Base-by-base conservation (phyloP, 2,329 filamentous ascomycete species). In the Ceratocystis diversiconidia region DNA sequence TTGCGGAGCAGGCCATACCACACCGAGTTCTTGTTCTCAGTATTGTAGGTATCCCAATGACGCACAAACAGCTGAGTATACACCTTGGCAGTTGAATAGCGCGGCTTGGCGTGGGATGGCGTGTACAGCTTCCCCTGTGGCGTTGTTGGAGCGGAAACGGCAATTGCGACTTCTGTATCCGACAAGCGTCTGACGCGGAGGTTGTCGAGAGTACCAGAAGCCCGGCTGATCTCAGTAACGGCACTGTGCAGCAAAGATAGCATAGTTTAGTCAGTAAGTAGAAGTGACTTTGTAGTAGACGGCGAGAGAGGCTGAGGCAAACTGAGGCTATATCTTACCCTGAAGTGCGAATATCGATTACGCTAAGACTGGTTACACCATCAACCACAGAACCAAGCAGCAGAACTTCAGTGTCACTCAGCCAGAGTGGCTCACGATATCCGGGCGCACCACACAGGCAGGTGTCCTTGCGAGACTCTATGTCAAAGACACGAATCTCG, bases 31-130 rank as follows among this genome's bases (percentile, higher is more conserved):
- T 81, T 84, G 71, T 89, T 85, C 59, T 85, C 81, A 0, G 82
- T 84, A 30, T 85, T 78, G 75, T 87, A 95, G n/a, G 80, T 75
- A 72, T 95, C 89, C 90, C 90, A 95, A 71, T 95, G 89, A 15
- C 90, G 83, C 32, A 89, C 88, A 71, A 89, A 94, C 30, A 92
- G 82, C 61, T 82, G 83, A 22, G 83, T 84, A 74, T 94, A 94
- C 25, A 90, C 80, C 70, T 82, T 85, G 32, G 84, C 90, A 2
- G 83, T 82, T 22, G 86, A 86, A 28, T 79, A 75, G 1, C 82
- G 77, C 71, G 85, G 83, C 68, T 82, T 76, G 46, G 82, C 84
- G 15, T 80, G 78, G 46, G 85, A 79, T 12, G 83, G 78, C 72
- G 88, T 88, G 75, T 85, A 85, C 30, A 94, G 79, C 1, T 83